Percentiles rank a stretch among this genome's conserved stretches.
Evolutionary conservation across 371 early-diverging fungal species (phyloP).

Genomic region (Mortierella sp.): DNA sequence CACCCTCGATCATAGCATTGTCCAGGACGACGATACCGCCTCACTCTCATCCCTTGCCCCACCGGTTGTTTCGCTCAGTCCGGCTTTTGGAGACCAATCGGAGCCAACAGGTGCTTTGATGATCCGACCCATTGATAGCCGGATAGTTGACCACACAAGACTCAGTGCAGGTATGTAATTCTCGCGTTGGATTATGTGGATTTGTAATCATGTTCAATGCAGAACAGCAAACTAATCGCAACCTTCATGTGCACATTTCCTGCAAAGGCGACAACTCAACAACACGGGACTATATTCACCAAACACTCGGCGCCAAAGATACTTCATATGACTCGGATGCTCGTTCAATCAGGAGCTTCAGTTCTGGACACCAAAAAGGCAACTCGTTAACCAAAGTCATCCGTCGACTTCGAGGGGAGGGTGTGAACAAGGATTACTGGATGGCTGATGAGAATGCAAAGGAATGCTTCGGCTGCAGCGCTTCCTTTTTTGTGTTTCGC

Average conservation of each 20-base stretch:
- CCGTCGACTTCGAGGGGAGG: conserved; percentile 71
- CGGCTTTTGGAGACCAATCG: conserved; percentile 51
- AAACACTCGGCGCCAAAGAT: conserved; percentile 56
- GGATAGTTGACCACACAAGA: conserved; percentile 21
- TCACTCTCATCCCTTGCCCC: conserved; percentile 52
- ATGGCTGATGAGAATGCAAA: conserved; percentile 85
- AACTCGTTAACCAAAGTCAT: conserved; percentile 72
- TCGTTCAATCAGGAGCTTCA: conserved; percentile 66
- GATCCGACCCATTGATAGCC: conserved; percentile 8
- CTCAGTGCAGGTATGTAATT: conserved; percentile 23
- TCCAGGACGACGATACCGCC: conserved; percentile 45
- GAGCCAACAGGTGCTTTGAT: conserved; percentile 10
- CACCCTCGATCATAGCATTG: conserved; percentile 53
- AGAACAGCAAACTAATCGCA: conserved; percentile 30
- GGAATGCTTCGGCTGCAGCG: conserved; percentile 84
- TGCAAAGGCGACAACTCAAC: conserved; percentile 38
- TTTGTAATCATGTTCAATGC: too few species aligned
- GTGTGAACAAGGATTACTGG: conserved; percentile 80
- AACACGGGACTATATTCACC: conserved; percentile 46
- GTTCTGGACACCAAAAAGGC: conserved; percentile 65
- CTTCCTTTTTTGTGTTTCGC: conserved; percentile 74
- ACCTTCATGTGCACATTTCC: conserved; percentile 27
- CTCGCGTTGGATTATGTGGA: background rate
- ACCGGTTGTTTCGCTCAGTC: conserved; percentile 55
- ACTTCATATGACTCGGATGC: conserved; percentile 67